Percentiles rank a stretch among this genome's conserved stretches.
These are phyloP conservation scores for Macadamia integrifolia DNA, from an alignment of 164 flowering plant species.

Conservation along the genomic window DNA sequence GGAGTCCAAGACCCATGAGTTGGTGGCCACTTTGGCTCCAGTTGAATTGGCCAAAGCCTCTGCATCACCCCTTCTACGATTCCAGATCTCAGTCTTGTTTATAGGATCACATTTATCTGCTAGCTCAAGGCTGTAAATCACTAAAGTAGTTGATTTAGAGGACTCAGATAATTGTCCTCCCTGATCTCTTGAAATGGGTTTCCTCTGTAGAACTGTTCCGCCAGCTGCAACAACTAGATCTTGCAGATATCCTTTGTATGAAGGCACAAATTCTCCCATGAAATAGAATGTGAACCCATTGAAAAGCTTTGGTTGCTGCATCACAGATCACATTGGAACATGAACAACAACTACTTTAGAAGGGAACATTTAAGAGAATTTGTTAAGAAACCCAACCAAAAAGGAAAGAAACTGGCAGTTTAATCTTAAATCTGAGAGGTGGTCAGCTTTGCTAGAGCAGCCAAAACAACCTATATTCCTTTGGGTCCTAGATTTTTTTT, in stretches of 20 bases:
- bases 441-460: no score
- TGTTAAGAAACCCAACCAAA: neutral
- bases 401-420: neutral
- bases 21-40: slow-evolving; percentile 54
- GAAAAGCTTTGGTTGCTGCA: slow-evolving; percentile 87
- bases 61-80: slow-evolving; percentile 43
- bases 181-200: slow-evolving; percentile 47
- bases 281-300: slow-evolving; percentile 57
- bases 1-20: slow-evolving; percentile 75
- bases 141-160: slow-evolving; percentile 26
- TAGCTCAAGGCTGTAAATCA: slow-evolving; percentile 67
- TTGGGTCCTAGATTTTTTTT: no score
- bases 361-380: neutral
- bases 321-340: neutral
- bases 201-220: slow-evolving; percentile 70
- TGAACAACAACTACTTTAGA: neutral
- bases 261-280: slow-evolving; percentile 52
- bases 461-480: no score
- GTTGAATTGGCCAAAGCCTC: slow-evolving; percentile 49
- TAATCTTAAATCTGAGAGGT: no score
- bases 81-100: slow-evolving; percentile 22
- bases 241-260: slow-evolving; percentile 70
- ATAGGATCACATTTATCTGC: slow-evolving; percentile 44
- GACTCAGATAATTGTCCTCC: slow-evolving; percentile 16
- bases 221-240: slow-evolving; percentile 77